A percentile compares a stretch with the other conserved stretches of the same genome.
These are phyloP conservation scores for Beauveria sp. DNA, from an alignment of 2,329 filamentous ascomycete genomes.

Conservation along the genomic window DNA sequence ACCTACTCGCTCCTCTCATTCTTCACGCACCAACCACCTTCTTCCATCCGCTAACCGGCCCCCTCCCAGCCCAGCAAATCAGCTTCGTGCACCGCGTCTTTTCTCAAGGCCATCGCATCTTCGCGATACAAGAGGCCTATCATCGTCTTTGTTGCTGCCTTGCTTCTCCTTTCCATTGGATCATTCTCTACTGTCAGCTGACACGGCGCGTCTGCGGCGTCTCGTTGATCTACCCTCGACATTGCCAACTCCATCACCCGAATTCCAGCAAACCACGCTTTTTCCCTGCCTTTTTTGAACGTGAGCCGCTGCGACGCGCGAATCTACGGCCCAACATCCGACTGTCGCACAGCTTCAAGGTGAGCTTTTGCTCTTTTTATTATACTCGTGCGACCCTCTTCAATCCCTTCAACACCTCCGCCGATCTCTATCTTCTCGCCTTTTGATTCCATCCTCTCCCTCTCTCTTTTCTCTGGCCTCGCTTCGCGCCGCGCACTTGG, in stretches of 20 bases:
- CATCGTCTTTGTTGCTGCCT: constrained; percentile 32
- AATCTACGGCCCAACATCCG: constrained; percentile 5
- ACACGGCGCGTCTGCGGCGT: constrained; percentile 31
- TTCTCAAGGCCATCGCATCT: constrained; percentile 21
- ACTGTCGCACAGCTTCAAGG: constrained; percentile 9
- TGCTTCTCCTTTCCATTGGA: constrained; percentile 40
- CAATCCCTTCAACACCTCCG: not conserved
- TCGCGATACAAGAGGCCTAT: constrained; percentile 43
- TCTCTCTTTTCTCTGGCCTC: not conserved
- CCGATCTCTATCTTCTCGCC: not conserved
- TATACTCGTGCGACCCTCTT: not conserved
- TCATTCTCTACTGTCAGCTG: constrained; percentile 40
- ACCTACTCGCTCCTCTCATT: not conserved
- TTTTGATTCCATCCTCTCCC: not conserved
- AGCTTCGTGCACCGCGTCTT: constrained; percentile 12
- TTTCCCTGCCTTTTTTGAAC: not conserved
- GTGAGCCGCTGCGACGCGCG: constrained; percentile 7
- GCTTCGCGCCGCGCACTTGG: constrained; percentile 7
- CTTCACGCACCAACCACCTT: constrained; percentile 13
- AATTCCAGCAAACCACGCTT: constrained; percentile 9
- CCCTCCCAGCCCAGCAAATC: constrained; percentile 11
- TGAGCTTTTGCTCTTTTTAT: not conserved
- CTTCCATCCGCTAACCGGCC: constrained; percentile 12
- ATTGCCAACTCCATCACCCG: not conserved
- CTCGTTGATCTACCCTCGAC: constrained; percentile 19